These are phyloP conservation scores for Forsythia viridissima DNA, from an alignment of 257 asterid species.

Conservation along the genomic window DNA sequence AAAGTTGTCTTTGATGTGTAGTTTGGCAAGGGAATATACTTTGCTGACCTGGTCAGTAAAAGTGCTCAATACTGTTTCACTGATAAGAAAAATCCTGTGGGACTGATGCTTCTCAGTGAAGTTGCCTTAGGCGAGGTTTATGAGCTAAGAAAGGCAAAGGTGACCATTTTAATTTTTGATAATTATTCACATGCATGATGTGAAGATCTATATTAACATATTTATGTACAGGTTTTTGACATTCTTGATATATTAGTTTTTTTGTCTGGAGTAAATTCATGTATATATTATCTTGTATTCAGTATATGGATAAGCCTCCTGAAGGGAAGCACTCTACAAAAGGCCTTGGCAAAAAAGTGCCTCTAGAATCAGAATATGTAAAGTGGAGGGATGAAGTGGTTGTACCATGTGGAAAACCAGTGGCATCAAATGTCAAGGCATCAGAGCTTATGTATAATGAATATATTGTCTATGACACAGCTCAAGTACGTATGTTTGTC, in stretches of 20 bases:
- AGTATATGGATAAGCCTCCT: conserved; percentile 97
- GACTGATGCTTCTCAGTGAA: conserved; percentile 94
- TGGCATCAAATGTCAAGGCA: conserved; percentile 60
- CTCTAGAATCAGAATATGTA: conserved; percentile 63
- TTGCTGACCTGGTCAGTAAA: conserved; percentile 95
- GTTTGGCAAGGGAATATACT: conserved; percentile 97
- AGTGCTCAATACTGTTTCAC: conserved; percentile 97
- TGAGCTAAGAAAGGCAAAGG: conserved; percentile 80
- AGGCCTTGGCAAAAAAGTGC: conserved; percentile 87
- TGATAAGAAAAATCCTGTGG: conserved; percentile 77
- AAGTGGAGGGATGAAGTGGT: conserved; percentile 85
- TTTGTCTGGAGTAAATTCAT: not conserved
- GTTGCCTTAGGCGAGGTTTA: conserved; percentile 89
- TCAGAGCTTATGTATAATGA: conserved; percentile 93
- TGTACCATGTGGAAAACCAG: conserved; percentile 92
- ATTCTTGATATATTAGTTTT: not conserved
- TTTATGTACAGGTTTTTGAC: not conserved
- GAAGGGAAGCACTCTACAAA: conserved; percentile 89
- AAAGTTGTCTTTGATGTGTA: conserved; percentile 33
- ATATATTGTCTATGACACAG: conserved; percentile 79
- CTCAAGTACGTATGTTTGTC: conserved; percentile 67
- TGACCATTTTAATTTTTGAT: conserved; percentile 21
- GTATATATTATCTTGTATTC: conserved; percentile 21
- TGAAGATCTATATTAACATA: not conserved
- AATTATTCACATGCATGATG: not conserved